Evolutionary conservation across 2,329 filamentous ascomycete species (phyloP).

Genomic region (Beauveria rudraprayagi): DNA sequence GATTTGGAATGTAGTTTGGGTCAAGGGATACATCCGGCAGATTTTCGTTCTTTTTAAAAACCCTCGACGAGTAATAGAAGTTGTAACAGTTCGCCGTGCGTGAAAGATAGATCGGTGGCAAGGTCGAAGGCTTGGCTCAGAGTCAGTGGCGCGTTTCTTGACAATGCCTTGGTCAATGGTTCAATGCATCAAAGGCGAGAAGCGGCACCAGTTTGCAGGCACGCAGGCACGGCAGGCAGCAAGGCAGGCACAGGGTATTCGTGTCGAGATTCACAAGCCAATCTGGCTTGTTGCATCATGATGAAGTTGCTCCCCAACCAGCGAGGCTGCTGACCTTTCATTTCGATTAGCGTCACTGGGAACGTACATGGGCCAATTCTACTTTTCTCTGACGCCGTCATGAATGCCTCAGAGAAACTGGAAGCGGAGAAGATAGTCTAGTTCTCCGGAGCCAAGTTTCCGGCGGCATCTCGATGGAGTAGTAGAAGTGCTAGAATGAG

Average conservation of each 20-base stretch:
- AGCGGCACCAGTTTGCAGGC: too few relatives aligned
- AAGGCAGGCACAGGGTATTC: too few relatives aligned
- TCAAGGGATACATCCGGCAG: not conserved
- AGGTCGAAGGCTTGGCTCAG: too few relatives aligned
- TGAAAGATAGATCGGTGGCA: not conserved
- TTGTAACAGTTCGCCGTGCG: not conserved
- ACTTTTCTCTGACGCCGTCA: not conserved
- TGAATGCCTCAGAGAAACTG: not conserved
- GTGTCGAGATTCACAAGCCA: not conserved
- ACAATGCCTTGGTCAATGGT: too few relatives aligned
- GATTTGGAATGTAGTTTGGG: not conserved
- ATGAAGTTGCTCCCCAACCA: too few relatives aligned
- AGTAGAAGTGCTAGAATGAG: not conserved
- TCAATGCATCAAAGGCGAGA: too few relatives aligned
- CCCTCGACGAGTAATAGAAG: too few relatives aligned
- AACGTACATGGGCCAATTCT: not conserved
- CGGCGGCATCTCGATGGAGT: constrained; percentile 9
- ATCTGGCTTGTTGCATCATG: not conserved
- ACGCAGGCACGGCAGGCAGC: too few relatives aligned
- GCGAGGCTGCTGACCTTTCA: not conserved
- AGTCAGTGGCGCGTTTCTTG: too few relatives aligned
- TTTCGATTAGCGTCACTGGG: not conserved
- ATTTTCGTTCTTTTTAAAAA: not conserved
- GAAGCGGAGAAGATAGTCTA: not conserved
- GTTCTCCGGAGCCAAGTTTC: constrained; percentile 7